Base-by-base conservation (phyloP, 306 rosid genomes). In the Corylus avellana region DNA sequence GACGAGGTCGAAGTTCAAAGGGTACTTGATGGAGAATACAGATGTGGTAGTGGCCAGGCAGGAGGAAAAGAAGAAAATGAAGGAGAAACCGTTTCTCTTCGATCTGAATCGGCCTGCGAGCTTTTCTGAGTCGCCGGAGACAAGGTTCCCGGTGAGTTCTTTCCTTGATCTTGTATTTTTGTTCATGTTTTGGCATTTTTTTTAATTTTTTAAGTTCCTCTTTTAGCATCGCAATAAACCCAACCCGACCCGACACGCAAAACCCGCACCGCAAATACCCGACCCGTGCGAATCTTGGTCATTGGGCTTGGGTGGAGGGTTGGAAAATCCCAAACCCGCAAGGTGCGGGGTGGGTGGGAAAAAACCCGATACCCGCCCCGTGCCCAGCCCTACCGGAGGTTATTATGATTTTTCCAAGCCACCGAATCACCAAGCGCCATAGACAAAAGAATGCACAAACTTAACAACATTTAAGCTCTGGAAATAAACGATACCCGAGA, bases 21-120 rank as follows among this genome's bases (percentile, higher is more conserved):
- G 91, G 3, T 91, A 87, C 79, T 83, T 73, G 75, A 74, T 87
- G 68, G 93, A 91, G 87, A 87, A 79, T 50, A 84, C 86, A 77
- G 85, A 78, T 2, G 72, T 71, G 29, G 85, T 84, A 71, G 78
- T 85, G 80, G 77, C n/a, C 63, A 70, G 68, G 69, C 82, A 87
- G 14, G 87, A 84, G 82, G 48, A 78, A 56, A 71, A 37, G 69
- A 51, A 64, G 77, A 57, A 64, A 32, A 82, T 58, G 11, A 74
- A 54, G 77, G 86, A 91, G 83, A 82, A 83, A 27, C 90, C 93
- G 12, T 82, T 89, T 0, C 29, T 82, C 79, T 73, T 91, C 32
- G 93, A 91, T 83, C 90, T 91, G 54, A 91, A 91, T 77, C 79
- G 66, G 29, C 93, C 93, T 70, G 91, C 93, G 72, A 92, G 14